Percentiles rank a stretch among this genome's conserved stretches.
Evolutionary conservation across 768 basidiomycete genomes (phyloP).

Genomic region (Strobilomyces confusus): DNA sequence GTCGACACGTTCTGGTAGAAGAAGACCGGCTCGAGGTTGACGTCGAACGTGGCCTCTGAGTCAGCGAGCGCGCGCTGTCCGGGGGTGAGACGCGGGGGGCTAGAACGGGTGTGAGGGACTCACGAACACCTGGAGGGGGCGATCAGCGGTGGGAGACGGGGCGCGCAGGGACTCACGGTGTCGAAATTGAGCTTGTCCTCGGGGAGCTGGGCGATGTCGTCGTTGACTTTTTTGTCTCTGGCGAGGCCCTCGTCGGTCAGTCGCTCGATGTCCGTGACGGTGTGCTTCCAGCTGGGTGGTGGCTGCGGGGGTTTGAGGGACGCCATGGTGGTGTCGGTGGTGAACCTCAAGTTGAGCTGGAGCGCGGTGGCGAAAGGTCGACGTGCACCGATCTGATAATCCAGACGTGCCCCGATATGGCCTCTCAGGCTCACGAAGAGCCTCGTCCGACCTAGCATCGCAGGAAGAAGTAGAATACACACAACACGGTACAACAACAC

Average conservation of each 20-base stretch:
- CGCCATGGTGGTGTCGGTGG: constrained; percentile 32
- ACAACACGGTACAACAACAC: neutral
- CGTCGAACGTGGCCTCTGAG: constrained; percentile 52
- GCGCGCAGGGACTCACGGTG: constrained; percentile 43
- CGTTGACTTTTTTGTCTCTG: constrained; percentile 50
- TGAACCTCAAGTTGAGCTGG: constrained; percentile 4
- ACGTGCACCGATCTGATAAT: neutral
- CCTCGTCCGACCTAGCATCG: constrained; percentile 1
- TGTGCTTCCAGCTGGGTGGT: constrained; percentile 66
- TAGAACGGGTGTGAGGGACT: constrained; percentile 28
- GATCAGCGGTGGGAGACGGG: neutral
- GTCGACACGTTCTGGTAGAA: constrained; percentile 85
- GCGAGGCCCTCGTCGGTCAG: constrained; percentile 60
- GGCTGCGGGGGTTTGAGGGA: constrained; percentile 61
- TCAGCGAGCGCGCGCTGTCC: constrained; percentile 55
- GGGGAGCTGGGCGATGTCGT: constrained; percentile 58
- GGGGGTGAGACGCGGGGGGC: neutral
- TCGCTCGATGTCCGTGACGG: constrained; percentile 54
- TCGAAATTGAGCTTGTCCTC: constrained; percentile 60
- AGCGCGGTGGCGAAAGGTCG: constrained; percentile 5
- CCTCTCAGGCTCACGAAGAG: neutral
- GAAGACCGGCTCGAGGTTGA: constrained; percentile 51
- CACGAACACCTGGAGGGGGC: constrained; percentile 64
- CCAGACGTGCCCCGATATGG: constrained; percentile 12
- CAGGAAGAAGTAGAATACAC: neutral